phyloP scores from a whole-genome alignment of 768 basidiomycete genomes.

The Paxillus ammoniavirescens region DNA sequence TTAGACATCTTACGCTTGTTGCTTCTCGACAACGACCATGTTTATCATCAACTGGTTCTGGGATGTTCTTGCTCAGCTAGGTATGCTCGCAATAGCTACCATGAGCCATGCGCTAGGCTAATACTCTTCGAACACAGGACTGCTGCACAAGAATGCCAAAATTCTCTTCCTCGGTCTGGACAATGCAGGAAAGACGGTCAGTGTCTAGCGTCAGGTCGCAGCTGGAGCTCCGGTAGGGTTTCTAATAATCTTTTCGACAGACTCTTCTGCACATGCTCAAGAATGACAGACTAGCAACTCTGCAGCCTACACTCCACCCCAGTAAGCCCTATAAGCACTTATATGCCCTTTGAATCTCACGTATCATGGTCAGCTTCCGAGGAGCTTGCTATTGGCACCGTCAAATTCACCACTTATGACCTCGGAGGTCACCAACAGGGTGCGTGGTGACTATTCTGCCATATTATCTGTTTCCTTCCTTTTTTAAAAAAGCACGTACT shows the following conservation, averaged over 20 bases:
- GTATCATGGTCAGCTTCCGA: conserved; percentile 73
- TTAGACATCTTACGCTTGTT: conserved; percentile 21
- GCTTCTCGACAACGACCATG: conserved; percentile 44
- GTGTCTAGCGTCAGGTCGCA: conserved; percentile 21
- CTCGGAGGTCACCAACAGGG: conserved; percentile 97
- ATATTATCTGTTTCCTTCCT: conserved; percentile 1
- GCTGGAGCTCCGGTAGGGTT: not conserved
- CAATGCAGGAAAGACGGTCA: conserved; percentile 98
- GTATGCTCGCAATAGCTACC: conserved; percentile 43
- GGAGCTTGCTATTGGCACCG: conserved; percentile 97
- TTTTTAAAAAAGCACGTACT: not conserved
- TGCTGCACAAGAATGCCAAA: conserved; percentile 98
- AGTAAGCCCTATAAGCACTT: conserved; percentile 52
- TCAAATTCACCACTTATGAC: conserved; percentile 99
- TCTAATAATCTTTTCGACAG: conserved; percentile 38
- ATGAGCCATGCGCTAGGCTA: conserved; percentile 2
- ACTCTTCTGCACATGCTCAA: conserved; percentile 98
- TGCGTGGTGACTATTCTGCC: conserved; percentile 30
- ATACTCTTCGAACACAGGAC: conserved; percentile 46
- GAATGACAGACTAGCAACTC: conserved; percentile 95
- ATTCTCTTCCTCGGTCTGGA: conserved; percentile 98
- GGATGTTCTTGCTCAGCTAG: conserved; percentile 92
- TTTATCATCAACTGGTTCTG: conserved; percentile 95
- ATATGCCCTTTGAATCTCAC: conserved; percentile 2
- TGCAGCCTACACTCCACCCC: conserved; percentile 98